Evolutionary conservation across 2,329 filamentous ascomycete species (phyloP).

Genomic region (Furcasterigmium furcatum): DNA sequence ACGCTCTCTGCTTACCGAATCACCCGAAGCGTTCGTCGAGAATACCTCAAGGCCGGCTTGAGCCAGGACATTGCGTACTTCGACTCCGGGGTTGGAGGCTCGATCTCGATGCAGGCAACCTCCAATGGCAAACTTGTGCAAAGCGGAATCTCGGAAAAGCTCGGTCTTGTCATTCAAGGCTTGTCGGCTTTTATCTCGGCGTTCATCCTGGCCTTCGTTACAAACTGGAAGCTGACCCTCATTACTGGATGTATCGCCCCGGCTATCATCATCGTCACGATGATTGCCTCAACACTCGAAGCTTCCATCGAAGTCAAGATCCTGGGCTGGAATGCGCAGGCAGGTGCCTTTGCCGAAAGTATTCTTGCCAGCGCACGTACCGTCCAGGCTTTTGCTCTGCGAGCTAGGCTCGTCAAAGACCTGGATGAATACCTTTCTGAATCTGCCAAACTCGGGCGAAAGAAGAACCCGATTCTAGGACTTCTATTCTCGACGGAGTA

Average conservation of each 20-base stretch:
- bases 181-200: conserved; percentile 32
- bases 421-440: conserved; percentile 33
- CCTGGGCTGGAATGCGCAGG: conserved; percentile 28
- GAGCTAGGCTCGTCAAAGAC: conserved; percentile 29
- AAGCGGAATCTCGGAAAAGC: conserved; percentile 35
- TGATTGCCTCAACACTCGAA: conserved; percentile 17
- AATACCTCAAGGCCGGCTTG: no score
- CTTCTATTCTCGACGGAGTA: conserved; percentile 35
- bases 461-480: conserved; percentile 32
- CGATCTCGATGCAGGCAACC: conserved; percentile 37
- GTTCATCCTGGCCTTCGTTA: conserved; percentile 33
- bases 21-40: no score
- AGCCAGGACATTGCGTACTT: conserved; percentile 48
- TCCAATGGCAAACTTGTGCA: conserved; percentile 39
- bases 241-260: conserved; percentile 29
- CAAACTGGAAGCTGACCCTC: conserved; percentile 41
- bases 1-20: no score
- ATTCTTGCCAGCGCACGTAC: conserved; percentile 33
- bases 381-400: conserved; percentile 39
- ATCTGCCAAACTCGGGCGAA: conserved; percentile 29
- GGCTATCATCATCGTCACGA: conserved; percentile 25
- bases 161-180: conserved; percentile 34
- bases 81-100: conserved; percentile 37
- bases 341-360: conserved; percentile 29
- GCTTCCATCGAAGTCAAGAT: conserved; percentile 29